These are phyloP conservation scores for Akanthomyces dipterigenus DNA, from an alignment of 2,329 filamentous ascomycete species.

Conservation along the genomic window DNA sequence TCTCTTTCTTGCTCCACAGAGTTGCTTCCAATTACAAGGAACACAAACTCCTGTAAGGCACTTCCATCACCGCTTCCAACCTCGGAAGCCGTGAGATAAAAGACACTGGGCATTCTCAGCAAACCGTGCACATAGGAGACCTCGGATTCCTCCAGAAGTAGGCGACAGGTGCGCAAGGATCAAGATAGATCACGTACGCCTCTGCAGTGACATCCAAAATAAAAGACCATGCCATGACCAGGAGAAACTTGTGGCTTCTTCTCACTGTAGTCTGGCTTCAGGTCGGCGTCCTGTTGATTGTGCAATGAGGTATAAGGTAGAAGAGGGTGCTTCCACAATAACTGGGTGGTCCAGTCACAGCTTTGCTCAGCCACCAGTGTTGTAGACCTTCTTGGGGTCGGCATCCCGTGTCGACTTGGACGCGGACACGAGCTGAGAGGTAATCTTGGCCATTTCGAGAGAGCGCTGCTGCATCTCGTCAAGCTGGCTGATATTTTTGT, in stretches of 20 bases:
- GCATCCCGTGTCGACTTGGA: not conserved
- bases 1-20: not conserved
- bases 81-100: constrained; percentile 7
- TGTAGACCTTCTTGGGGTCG: constrained; percentile 2
- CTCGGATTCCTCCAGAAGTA: constrained; percentile 11
- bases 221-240: constrained; percentile 2
- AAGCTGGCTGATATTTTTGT: constrained; percentile 48
- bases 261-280: constrained; percentile 4
- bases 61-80: constrained; percentile 1
- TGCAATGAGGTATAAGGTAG: not conserved
- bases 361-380: constrained; percentile 2
- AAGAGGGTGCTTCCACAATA: not conserved
- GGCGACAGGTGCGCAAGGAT: not conserved
- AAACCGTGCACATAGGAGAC: constrained; percentile 11
- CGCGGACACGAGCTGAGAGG: constrained; percentile 10
- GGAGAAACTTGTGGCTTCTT: not conserved
- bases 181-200: not conserved
- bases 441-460: constrained; percentile 45
- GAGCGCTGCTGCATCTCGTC: constrained; percentile 44
- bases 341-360: not conserved
- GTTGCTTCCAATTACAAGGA: not conserved
- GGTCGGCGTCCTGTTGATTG: constrained; percentile 6
- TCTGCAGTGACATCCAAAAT: constrained; percentile 6
- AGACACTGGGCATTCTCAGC: constrained; percentile 11
- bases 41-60: not conserved